A percentile compares a stretch with the other conserved stretches of the same genome.
Evolutionary conservation across 108 stramenopile genomes (phyloP).

Genomic region (Epithemia pelagica): DNA sequence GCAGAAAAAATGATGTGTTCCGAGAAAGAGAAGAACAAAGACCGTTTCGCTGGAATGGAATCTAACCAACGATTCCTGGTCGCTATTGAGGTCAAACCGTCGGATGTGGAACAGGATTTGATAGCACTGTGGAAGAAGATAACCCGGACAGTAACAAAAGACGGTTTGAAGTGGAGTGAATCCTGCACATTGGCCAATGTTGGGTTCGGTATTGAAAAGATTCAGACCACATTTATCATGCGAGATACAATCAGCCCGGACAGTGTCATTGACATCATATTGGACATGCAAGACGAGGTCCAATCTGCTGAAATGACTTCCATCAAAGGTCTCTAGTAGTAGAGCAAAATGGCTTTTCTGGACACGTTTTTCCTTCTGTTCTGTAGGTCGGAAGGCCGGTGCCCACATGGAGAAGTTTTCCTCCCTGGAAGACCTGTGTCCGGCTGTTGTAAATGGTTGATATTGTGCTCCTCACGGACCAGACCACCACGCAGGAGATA

Average conservation of each 20-base stretch:
- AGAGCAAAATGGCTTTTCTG: no score
- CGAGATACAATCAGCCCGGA: constrained; percentile 25
- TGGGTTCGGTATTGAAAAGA: constrained; percentile 52
- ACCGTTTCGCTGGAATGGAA: constrained; percentile 23
- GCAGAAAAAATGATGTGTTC: constrained; percentile 26
- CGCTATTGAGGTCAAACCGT: constrained; percentile 51
- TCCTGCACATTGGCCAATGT: constrained; percentile 36
- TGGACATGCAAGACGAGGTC: constrained; percentile 47
- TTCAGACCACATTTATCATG: constrained; percentile 41
- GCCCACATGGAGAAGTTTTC: no score
- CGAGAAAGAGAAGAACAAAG: constrained; percentile 35
- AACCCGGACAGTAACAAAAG: constrained; percentile 25
- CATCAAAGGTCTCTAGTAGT: constrained; percentile 52
- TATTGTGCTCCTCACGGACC: no score
- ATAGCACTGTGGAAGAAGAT: constrained; percentile 46
- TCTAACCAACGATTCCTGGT: constrained; percentile 36
- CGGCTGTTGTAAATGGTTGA: no score
- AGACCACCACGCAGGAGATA: no score
- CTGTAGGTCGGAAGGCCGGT: no score
- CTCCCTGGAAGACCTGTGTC: no score
- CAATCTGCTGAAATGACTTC: constrained; percentile 39
- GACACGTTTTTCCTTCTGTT: no score
- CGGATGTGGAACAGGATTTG: constrained; percentile 46
- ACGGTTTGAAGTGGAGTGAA: constrained; percentile 50
- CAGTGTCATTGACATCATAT: constrained; percentile 36